Percentiles rank a stretch among this genome's conserved stretches.
These are phyloP conservation scores for Diatrype stigma DNA, from an alignment of 2,329 filamentous ascomycete species.

Conservation along the genomic window DNA sequence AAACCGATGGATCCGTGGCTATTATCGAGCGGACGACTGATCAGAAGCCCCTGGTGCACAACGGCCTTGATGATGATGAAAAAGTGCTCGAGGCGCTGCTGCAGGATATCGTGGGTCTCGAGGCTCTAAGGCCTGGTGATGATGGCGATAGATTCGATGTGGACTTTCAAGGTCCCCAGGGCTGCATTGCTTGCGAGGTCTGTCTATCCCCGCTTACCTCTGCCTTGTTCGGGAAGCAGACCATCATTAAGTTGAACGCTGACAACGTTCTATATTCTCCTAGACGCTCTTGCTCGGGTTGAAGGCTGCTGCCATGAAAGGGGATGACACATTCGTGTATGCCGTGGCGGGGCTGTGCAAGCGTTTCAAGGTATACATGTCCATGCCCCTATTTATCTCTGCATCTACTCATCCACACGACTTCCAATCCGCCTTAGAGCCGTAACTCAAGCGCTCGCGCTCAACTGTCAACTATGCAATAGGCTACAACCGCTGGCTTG, in stretches of 20 bases:
- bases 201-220: slow-evolving; percentile 1
- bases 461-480: too few relatives aligned
- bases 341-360: slow-evolving; percentile 21
- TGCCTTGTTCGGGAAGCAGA: not conserved
- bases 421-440: not conserved
- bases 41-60: not conserved
- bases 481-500: too few relatives aligned
- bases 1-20: too few relatives aligned
- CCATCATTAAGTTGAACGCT: slow-evolving; percentile 1
- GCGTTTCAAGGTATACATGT: slow-evolving; percentile 13
- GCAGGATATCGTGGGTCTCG: not conserved
- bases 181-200: slow-evolving; percentile 29
- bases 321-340: slow-evolving; percentile 21
- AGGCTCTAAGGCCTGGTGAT: not conserved
- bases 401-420: not conserved
- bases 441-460: too few relatives aligned
- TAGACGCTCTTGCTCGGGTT: slow-evolving; percentile 19
- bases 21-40: not conserved
- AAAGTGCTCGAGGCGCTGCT: not conserved
- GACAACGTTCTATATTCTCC: not conserved
- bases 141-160: slow-evolving; percentile 4
- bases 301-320: slow-evolving; percentile 18
- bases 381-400: not conserved
- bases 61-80: not conserved
- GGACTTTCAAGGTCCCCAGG: slow-evolving; percentile 16